Evolutionary conservation across 75 land plant species (phyloP), one percentile per base, ranked within the genome.

Genomic region (Selaginella tamariscina): DNA sequence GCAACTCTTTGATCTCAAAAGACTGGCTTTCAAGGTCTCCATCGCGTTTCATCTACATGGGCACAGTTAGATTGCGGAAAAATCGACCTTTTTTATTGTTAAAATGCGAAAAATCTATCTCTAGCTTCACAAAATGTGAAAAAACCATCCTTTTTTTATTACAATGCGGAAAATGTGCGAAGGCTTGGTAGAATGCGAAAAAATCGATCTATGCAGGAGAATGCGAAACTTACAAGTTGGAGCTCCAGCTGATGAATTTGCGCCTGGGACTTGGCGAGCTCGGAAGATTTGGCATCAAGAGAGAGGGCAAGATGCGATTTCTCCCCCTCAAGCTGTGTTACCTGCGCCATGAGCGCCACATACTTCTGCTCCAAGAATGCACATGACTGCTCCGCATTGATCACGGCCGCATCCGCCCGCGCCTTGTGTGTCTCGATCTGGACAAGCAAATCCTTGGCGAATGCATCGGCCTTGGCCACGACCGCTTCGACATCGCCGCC

Each of bases 361-460:
- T 79, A 90, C 69, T 84, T 84, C 78, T 94, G 96, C 79, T 94
- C 98, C 27, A 90, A 69, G 21, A 85, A 72, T 8, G 86, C 78
- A 77, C 91, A 90, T 29, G 81, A 85, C 71, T 94, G 98, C 74
- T 94, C 98, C 15, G 88, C 86, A 67, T 85, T 91, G 77, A 90
- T 85, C 24, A 83, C 60, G 22, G 88, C 74, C 1, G 98, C 98
- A 59, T 94, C 98, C 15, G 91, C 83, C 39, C 83, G 82, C 0
- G 98, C 96, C 27, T 79, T 85, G 24, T 78, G 83, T 15, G 88
- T 82, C 67, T 87, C 91, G 68, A 89, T 70, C 77, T 90, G 79
- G 31, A 9, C 70, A 70, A 75, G 78, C 24, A 87, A 72, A 20
- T 70, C 76, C 21, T 66, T 66, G 55, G 89, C 83, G 74, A 56